These are phyloP conservation scores for Entomortierella chlamydospora DNA, from an alignment of 192 early-diverging fungal genomes.

Conservation along the genomic window DNA sequence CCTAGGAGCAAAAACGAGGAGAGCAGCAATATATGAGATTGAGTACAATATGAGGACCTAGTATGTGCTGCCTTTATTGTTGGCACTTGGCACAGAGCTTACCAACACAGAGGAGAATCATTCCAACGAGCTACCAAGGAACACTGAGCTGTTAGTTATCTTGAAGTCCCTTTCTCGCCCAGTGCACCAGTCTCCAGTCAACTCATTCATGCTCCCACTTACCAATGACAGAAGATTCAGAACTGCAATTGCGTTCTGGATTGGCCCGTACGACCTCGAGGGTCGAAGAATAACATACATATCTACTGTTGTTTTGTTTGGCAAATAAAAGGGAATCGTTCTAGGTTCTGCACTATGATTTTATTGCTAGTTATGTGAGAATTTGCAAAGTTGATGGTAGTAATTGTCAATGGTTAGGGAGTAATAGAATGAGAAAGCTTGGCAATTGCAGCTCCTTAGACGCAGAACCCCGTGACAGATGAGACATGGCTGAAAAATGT, in stretches of 20 bases:
- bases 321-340: too few relatives aligned
- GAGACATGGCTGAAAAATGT: too few relatives aligned
- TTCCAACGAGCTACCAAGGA: slow-evolving; percentile 39
- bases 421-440: slow-evolving; percentile 6
- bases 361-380: background rate
- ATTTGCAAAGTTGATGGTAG: too few relatives aligned
- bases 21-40: background rate
- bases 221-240: slow-evolving; percentile 50
- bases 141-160: background rate
- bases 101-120: slow-evolving; percentile 52
- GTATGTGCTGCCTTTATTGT: background rate
- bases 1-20: background rate
- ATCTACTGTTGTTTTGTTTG: background rate
- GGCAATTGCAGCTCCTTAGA: slow-evolving; percentile 1
- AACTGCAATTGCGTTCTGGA: slow-evolving; percentile 51
- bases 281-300: slow-evolving; percentile 44
- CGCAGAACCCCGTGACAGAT: slow-evolving; percentile 13
- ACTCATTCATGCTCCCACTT: slow-evolving; percentile 5
- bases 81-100: slow-evolving; percentile 1
- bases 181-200: background rate
- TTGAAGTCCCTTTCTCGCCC: background rate
- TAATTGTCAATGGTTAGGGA: background rate
- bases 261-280: slow-evolving; percentile 41
- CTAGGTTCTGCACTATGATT: background rate
- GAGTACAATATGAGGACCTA: background rate